Evolutionary conservation across 305 asterid species (phyloP).

Genomic region (Galium porrigens): DNA sequence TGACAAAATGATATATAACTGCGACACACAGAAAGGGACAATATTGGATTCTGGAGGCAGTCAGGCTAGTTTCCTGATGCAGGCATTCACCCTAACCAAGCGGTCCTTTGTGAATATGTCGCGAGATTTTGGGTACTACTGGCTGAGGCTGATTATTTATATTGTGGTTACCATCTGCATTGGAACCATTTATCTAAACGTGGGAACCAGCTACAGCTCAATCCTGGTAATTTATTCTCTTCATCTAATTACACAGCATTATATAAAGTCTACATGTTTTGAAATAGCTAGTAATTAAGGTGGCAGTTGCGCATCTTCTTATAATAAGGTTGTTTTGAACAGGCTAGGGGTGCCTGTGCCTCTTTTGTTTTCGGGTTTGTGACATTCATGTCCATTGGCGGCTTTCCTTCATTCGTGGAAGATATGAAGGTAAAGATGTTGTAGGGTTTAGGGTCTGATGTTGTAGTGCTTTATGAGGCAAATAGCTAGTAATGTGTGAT

Average conservation of each 20-base stretch:
- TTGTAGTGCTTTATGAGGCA: not conserved
- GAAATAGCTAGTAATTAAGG: too few relatives aligned
- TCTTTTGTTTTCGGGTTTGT: slow-evolving; percentile 91
- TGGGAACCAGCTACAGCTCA: slow-evolving; percentile 83
- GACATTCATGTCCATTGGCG: slow-evolving; percentile 98
- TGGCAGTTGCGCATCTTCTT: too few relatives aligned
- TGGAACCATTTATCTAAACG: slow-evolving; percentile 82
- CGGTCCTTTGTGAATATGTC: slow-evolving; percentile 94
- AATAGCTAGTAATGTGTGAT: not conserved
- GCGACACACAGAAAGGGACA: slow-evolving; percentile 58
- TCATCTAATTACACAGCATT: too few relatives aligned
- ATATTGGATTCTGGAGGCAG: slow-evolving; percentile 92
- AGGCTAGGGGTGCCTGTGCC: slow-evolving; percentile 98
- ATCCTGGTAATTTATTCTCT: slow-evolving; percentile 38
- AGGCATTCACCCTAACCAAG: slow-evolving; percentile 63
- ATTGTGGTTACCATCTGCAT: slow-evolving; percentile 83
- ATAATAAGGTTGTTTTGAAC: slow-evolving; percentile 11
- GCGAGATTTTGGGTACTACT: slow-evolving; percentile 94
- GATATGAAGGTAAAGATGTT: slow-evolving; percentile 62
- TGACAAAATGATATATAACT: not conserved
- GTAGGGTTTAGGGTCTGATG: not conserved
- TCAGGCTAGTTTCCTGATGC: slow-evolving; percentile 93
- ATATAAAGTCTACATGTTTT: too few relatives aligned
- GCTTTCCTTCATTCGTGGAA: slow-evolving; percentile 93
- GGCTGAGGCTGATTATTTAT: slow-evolving; percentile 89